Evolutionary conservation across 371 early-diverging fungal species (phyloP).

Genomic region (Mycotypha africana): DNA sequence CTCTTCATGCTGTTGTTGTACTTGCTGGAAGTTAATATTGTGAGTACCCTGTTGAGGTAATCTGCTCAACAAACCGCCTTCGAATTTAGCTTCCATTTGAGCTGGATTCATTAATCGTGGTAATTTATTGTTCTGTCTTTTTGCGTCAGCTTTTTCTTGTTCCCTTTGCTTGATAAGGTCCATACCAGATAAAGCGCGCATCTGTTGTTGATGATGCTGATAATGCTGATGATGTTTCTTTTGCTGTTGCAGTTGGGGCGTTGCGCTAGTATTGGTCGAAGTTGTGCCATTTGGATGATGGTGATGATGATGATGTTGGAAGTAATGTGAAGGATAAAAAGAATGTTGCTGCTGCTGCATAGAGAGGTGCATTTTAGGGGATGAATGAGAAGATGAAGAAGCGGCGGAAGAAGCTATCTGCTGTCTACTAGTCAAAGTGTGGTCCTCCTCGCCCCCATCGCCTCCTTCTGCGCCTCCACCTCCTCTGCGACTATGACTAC

Average conservation of each 20-base stretch:
- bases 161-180: conserved; percentile 40
- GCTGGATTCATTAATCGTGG: no score
- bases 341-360: conserved; percentile 8
- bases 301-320: conserved; percentile 21
- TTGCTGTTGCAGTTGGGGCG: conserved; percentile 15
- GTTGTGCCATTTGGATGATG: conserved; percentile 14
- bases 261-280: conserved; percentile 7
- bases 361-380: conserved; percentile 8
- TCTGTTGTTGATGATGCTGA: neutral
- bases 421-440: conserved; percentile 10
- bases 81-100: no score
- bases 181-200: conserved; percentile 30
- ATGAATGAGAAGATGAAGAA: no score
- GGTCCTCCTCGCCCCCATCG: conserved; percentile 4
- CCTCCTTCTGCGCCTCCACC: no score
- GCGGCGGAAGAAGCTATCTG: conserved; percentile 3
- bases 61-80: conserved; percentile 35
- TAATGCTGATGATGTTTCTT: conserved; percentile 2
- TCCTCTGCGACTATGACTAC: neutral
- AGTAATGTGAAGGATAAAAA: conserved; percentile 18
- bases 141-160: conserved; percentile 35
- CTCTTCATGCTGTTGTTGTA: conserved; percentile 20
- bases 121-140: conserved; percentile 32
- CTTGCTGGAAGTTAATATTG: conserved; percentile 39
- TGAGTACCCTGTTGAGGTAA: conserved; percentile 41